A percentile compares a stretch with the other conserved stretches of the same genome.
Evolutionary conservation across 1,139 yeast genomes (phyloP).

Genomic region (Kodamaea fungicola): DNA sequence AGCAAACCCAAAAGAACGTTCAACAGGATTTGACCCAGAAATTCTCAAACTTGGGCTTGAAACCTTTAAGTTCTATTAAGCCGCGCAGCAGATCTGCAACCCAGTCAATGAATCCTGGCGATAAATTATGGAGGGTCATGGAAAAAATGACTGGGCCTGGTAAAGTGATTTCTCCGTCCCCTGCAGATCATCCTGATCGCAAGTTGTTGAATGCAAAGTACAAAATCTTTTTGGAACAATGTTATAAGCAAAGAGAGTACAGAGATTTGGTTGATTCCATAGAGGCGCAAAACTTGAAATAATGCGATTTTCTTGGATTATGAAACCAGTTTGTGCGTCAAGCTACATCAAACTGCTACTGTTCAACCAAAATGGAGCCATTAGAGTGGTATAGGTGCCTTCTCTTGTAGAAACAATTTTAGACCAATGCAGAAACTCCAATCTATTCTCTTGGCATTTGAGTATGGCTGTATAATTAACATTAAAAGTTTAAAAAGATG

Average conservation of each 20-base stretch:
- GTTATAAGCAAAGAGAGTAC: conserved; percentile 72
- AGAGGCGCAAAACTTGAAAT: conserved; percentile 25
- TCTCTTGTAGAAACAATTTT: no score
- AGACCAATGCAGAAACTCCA: no score
- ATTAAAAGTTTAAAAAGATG: no score
- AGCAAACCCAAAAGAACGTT: conserved; percentile 28
- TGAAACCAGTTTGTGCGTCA: not conserved
- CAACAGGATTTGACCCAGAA: conserved; percentile 48
- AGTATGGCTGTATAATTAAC: no score
- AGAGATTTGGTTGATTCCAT: conserved; percentile 64
- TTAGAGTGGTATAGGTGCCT: no score
- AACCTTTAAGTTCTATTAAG: conserved; percentile 30
- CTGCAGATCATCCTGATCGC: conserved; percentile 58
- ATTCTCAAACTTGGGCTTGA: conserved; percentile 33
- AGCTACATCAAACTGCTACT: not conserved
- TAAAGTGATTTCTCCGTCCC: conserved; percentile 66
- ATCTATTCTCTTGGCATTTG: no score
- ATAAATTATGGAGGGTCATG: conserved; percentile 83
- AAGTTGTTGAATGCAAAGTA: conserved; percentile 73
- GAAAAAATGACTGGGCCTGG: conserved; percentile 80
- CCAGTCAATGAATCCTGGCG: conserved; percentile 36
- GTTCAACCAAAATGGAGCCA: not conserved
- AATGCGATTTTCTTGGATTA: no score
- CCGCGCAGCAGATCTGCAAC: conserved; percentile 17
- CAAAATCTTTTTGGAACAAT: conserved; percentile 82